Conservation (phyloP, 2,329 filamentous ascomycete genomes). For the Dothiorella sarmentorum region DNA sequence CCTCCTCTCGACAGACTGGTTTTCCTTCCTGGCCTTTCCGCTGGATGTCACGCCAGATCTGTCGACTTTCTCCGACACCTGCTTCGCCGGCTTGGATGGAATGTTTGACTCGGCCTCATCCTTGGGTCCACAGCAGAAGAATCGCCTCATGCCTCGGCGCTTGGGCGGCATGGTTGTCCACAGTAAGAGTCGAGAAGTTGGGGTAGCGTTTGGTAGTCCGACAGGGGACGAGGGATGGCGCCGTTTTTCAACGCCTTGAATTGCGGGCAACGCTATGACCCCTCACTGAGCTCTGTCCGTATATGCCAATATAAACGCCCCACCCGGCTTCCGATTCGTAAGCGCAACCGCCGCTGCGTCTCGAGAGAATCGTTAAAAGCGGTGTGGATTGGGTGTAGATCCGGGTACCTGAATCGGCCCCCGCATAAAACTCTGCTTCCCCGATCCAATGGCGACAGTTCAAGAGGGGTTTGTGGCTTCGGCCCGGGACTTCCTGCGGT, state of each 20-base stretch:
- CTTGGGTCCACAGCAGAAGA: constrained; percentile 14
- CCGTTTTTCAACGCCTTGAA: constrained; percentile 11
- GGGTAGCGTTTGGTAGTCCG: neutral
- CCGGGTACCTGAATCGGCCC: constrained; percentile 14
- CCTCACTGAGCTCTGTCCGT: constrained; percentile 7
- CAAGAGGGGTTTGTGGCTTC: constrained; percentile 8
- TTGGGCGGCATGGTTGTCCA: constrained; percentile 9
- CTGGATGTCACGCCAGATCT: neutral
- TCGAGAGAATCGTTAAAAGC: constrained; percentile 10
- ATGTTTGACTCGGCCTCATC: constrained; percentile 2
- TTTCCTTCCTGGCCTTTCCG: constrained; percentile 2
- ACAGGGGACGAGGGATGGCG: constrained; percentile 10
- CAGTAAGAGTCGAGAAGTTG: neutral
- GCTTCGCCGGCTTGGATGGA: constrained; percentile 10
- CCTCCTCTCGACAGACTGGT: neutral
- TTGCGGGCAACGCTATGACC: constrained; percentile 8
- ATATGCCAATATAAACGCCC: constrained; percentile 15
- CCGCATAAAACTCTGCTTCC: constrained; percentile 8
- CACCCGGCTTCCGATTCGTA: constrained; percentile 7
- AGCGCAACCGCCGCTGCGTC: constrained; percentile 5
- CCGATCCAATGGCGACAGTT: constrained; percentile 2
- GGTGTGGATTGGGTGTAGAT: constrained; percentile 14
- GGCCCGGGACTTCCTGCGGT: constrained; percentile 3
- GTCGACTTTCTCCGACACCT: constrained; percentile 6
- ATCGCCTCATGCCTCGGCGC: constrained; percentile 12